Evolutionary conservation across 2,329 filamentous ascomycete genomes (phyloP), one percentile per base, ranked within the genome.

Genomic region (Fusarium pseudoanthophilum): DNA sequence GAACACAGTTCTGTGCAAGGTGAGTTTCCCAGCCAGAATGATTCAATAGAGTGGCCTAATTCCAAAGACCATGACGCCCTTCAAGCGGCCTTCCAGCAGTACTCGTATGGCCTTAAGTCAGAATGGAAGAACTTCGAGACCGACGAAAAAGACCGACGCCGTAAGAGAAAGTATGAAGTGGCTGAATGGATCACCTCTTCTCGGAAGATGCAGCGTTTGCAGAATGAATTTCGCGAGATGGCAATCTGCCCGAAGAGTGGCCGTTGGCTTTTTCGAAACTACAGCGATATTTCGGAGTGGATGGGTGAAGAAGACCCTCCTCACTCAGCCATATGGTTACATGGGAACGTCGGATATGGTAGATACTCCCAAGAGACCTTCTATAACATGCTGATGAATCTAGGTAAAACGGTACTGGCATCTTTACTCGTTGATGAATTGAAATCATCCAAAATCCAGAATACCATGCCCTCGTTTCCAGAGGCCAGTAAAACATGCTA

Each of bases 271-370:
- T 39, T 68, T 4, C 32, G 65, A 24, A 67, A 53, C 2, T 67
- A 68, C 2, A 43, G 26, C 18, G 53, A 37, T 4, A 40, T 68
- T 1, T n/a, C 26, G 2, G 40, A 68, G 4, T 68, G 65, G 65
- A 68, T 67, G n/a, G 26, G 14, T 0, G 63, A 68, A 5, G 63
- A 68, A 7, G 30, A 67, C 2, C 40, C 63, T 11, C 46, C 63
- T 1, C 56, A 68, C 13, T 68, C 65, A 3, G 40, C 53, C 0
- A 48, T 68, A 18, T 68, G 65, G 65, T 1, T 68, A 0, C 65
- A 68, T 11, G 63, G 36, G 1, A 67, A 67, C 6, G 21, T 42
- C 0, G 65, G 65, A 14, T 68, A 43, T 5, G 65, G 65, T 67
- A 3, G 13, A 0, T 28, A 8, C 20, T 10, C 4, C 15, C 11